These are phyloP conservation scores for Fusarium anguioides DNA, from an alignment of 2,329 filamentous ascomycete species.

Conservation along the genomic window DNA sequence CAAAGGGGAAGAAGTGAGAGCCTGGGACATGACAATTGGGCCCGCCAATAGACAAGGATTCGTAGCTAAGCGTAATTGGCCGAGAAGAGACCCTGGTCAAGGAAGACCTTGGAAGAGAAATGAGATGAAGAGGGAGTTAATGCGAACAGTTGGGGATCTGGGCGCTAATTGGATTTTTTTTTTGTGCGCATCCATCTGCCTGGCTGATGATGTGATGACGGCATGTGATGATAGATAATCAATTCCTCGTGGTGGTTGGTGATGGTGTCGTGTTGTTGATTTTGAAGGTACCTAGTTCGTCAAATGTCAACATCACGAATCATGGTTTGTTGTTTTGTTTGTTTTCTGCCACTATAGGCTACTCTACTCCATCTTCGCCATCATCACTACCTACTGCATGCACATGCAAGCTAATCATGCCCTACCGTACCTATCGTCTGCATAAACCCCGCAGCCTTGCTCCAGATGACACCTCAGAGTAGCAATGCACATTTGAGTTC, in stretches of 20 bases:
- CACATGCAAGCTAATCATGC: conserved; percentile 14
- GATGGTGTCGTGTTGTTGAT: conserved; percentile 6
- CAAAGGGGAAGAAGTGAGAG: conserved; percentile 2
- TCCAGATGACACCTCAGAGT: conserved; percentile 8
- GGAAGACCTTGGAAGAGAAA: conserved; percentile 36
- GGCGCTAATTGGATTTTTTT: not conserved
- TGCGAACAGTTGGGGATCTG: conserved; percentile 21
- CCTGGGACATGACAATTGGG: not conserved
- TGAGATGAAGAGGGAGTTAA: conserved; percentile 37
- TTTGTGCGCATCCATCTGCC: conserved; percentile 6
- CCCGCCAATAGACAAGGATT: conserved; percentile 12
- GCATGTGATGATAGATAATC: conserved; percentile 19
- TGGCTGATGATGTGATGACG: conserved; percentile 31
- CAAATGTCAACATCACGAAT: conserved; percentile 28
- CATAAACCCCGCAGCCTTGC: conserved; percentile 28
- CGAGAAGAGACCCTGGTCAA: conserved; percentile 22
- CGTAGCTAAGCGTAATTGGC: conserved; percentile 32
- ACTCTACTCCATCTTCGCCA: not conserved
- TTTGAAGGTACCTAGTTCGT: not conserved
- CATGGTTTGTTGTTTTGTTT: conserved; percentile 25
- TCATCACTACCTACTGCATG: conserved; percentile 10
- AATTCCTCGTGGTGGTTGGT: conserved; percentile 5
- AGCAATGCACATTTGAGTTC: conserved; percentile 10
- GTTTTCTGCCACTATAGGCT: conserved; percentile 13
- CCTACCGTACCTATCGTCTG: conserved; percentile 3